Percentiles rank a stretch among this genome's conserved stretches.
Conservation (phyloP, 257 asterid genomes). For the Nicotiana noctiflora region DNA sequence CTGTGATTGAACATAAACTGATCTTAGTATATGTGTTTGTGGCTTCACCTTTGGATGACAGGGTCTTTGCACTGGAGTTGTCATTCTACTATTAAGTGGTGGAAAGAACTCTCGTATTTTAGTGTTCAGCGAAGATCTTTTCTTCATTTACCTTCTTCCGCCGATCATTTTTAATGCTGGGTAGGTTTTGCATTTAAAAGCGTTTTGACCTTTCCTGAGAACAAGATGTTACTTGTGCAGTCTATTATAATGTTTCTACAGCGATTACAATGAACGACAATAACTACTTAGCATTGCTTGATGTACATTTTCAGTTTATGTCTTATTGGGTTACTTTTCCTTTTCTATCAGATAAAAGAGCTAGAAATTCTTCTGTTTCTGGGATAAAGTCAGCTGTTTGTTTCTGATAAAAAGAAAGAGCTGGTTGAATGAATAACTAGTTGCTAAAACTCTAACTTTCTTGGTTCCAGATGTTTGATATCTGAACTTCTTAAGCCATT, state of each 20-base stretch:
- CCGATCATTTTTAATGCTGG: conserved; percentile 99
- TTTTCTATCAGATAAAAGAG: not conserved
- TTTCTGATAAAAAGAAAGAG: not conserved
- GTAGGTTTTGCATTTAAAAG: conserved; percentile 28
- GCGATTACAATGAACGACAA: not conserved
- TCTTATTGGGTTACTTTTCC: not conserved
- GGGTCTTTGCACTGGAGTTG: conserved; percentile 82
- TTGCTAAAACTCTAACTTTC: not conserved
- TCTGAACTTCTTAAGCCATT: not conserved
- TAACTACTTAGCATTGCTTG: not conserved
- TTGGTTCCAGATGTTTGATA: not conserved
- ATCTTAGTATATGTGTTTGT: not conserved
- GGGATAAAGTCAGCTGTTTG: not conserved
- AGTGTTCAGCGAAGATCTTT: conserved; percentile 94
- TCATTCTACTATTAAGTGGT: conserved; percentile 65
- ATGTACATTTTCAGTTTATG: not conserved
- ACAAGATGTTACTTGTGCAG: not conserved
- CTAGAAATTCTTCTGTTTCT: not conserved
- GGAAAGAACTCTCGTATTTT: conserved; percentile 81
- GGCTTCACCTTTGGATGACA: conserved; percentile 19
- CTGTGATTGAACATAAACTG: no score
- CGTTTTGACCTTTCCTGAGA: not conserved
- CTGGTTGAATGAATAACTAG: not conserved
- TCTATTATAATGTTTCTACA: not conserved
- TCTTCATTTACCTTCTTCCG: conserved; percentile 96